Conservation (phyloP, 305 asterid species). For the Solanum hybrid region DNA sequence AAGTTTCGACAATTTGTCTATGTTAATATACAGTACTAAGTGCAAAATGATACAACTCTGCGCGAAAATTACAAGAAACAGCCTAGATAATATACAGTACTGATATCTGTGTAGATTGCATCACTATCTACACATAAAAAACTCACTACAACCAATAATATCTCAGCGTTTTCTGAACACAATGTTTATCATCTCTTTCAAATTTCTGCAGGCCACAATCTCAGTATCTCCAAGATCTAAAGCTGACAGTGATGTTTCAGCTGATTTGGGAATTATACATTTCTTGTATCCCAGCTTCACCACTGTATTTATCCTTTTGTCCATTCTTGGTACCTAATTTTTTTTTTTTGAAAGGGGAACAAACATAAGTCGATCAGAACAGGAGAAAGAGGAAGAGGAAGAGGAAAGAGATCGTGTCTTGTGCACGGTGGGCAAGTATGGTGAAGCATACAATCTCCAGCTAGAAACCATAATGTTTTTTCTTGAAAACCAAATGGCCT, state of each 20-base stretch:
- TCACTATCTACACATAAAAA: background rate
- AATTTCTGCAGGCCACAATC: slow-evolving; percentile 60
- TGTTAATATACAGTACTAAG: background rate
- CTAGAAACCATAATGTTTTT: background rate
- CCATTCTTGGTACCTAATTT: slow-evolving; percentile 70
- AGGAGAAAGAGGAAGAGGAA: background rate
- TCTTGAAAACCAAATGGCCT: background rate
- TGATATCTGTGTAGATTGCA: background rate
- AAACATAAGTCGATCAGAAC: background rate
- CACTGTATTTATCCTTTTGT: slow-evolving; percentile 60
- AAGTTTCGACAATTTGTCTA: background rate
- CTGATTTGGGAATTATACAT: slow-evolving; percentile 58
- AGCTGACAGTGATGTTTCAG: slow-evolving; percentile 34
- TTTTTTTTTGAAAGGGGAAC: background rate
- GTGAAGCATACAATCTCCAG: background rate
- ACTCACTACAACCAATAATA: background rate
- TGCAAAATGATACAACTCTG: background rate
- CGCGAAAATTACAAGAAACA: background rate
- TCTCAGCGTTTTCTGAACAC: slow-evolving; percentile 34
- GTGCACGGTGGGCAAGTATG: background rate
- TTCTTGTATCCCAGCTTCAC: slow-evolving; percentile 72
- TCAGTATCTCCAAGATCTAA: slow-evolving; percentile 35
- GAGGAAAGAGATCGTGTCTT: background rate
- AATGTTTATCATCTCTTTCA: slow-evolving; percentile 76
- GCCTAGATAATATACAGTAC: background rate